Base-by-base conservation (phyloP, 1,139 yeast species). In the Chernovozyma aurita region DNA sequence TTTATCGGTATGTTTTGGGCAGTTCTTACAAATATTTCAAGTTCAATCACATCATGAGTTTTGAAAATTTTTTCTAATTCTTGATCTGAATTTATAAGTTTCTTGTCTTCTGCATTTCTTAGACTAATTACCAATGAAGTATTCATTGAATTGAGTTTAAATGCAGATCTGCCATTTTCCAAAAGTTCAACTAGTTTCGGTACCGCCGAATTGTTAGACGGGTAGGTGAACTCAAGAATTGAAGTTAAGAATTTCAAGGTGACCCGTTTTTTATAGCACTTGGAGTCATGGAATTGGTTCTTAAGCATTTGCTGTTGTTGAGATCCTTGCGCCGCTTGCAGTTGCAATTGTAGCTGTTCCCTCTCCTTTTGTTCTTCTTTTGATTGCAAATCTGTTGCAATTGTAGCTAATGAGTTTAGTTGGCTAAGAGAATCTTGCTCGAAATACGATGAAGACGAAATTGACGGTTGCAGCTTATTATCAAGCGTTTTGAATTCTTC, bases 151-250 rank as follows among this genome's bases (percentile, higher is more conserved):
- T 15, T 21, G 53, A 46, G 74, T 61, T 74, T 72, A 55, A 85
- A 85, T 13, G 87, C 88, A 36, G 70, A 64, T 42, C 76, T 76
- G 16, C 85, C 86, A 52, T 85, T 85, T 38, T 82, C 85, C 16
- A 84, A 52, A 16, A 85, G 59, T 52, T 85, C 95, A 14, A 72
- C 49, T 40, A 75, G 63, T 5, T 84, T 78, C 5, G 90, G 95
- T 2, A 88, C 80, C 0, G 90, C 79, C 12, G 80, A 73, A 35
- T 73, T 73, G 18, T 61, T 54, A 4, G 75, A 70, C n/a, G 81
- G 73, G 53, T 71, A 85, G 4, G 76, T 69, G 47, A 85, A 79
- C 36, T 80, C 75, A 30, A 85, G 53, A 6, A 55, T 53, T 15
- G 65, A 59, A 4, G 67, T 52, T 12, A 66, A 48, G 61, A 83